Evolutionary conservation across 1,139 yeast genomes (phyloP), one percentile per base, ranked within the genome.

Genomic region (Zhuliangozyma blackwelliae): DNA sequence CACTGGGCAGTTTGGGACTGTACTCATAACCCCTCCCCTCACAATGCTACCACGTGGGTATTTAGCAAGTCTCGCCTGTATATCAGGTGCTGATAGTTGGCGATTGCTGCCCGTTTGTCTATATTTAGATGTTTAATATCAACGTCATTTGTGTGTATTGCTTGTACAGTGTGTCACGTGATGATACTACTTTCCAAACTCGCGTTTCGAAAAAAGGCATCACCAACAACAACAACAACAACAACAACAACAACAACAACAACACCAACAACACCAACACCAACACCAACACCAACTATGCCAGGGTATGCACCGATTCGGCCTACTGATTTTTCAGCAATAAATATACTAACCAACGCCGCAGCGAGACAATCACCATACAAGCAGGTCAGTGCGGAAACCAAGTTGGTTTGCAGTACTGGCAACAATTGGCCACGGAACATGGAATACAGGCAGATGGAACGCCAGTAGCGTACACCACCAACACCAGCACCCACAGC

Each of bases 321-420:
- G 4, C 16, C 16, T 4, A 16, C 16, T 16, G 16, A 3, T 16
- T 16, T 16, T 16, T 16, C 16, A 22, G 10, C 22, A 7, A 20
- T 10, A 11, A 23, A 12, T 10, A 11, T 54, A 59, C 72, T 63
- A 64, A 66, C 69, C 23, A 12, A n/a, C 23, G n/a, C 30, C 25
- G 25, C 34, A 62, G 71, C 3, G 69, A 62, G 49, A 66, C 71
- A 3, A 56, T 71, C 10, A 67, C 75, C 10, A 49, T 71, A 25
- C 77, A 70, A 48, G 65, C 68, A 38, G 89, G 96, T 25, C 98
- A 92, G 63, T 94, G 98, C 63, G 98, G 98, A 37, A 92, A 92
- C 60, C 98, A 92, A 57, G 83, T 92, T 1, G 97, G 97, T 16
- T 77, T 86, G 38, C 86, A 86, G 56, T 92, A 90, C 57, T 92